A percentile compares a stretch with the other conserved stretches of the same genome.
Evolutionary conservation across 345 rosid species (phyloP).

Genomic region (Rubroshorea leprosula): DNA sequence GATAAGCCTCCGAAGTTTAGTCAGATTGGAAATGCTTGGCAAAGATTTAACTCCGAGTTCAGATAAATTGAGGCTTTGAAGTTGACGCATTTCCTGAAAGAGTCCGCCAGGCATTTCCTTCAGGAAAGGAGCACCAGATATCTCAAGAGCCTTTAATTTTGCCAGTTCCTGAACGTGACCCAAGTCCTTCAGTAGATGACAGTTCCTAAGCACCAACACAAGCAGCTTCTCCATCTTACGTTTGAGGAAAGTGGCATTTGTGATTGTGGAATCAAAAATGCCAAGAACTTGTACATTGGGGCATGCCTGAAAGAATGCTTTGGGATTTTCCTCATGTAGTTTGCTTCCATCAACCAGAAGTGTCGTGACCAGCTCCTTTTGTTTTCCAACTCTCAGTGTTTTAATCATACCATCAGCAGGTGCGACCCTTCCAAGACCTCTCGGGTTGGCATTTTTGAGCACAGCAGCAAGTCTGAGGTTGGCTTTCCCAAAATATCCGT

Average conservation of each 20-base stretch:
- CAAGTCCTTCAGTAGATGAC: slow-evolving; percentile 22
- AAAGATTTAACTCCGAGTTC: slow-evolving; percentile 25
- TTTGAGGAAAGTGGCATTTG: slow-evolving; percentile 17
- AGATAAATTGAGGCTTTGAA: slow-evolving; percentile 53
- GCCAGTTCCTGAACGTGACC: slow-evolving; percentile 19
- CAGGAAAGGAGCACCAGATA: slow-evolving; percentile 44
- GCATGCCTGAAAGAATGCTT: slow-evolving; percentile 19
- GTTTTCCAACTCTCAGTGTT: slow-evolving; percentile 27
- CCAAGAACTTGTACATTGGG: slow-evolving; percentile 34
- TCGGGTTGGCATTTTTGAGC: slow-evolving; percentile 12
- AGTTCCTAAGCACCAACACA: slow-evolving; percentile 49
- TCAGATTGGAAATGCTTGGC: slow-evolving; percentile 25
- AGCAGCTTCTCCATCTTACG: slow-evolving; percentile 21
- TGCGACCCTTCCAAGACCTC: slow-evolving; percentile 35
- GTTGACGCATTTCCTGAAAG: slow-evolving; percentile 19
- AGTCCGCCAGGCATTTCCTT: slow-evolving; percentile 20
- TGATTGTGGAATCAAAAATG: slow-evolving; percentile 27
- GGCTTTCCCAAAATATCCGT: slow-evolving; percentile 27
- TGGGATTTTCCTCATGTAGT: slow-evolving; percentile 18
- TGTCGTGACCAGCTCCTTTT: slow-evolving; percentile 23
- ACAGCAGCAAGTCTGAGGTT: slow-evolving; percentile 31
- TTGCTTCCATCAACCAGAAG: slow-evolving; percentile 38
- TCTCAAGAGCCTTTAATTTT: slow-evolving; percentile 40
- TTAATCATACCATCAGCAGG: slow-evolving; percentile 40
- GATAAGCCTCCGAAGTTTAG: slow-evolving; percentile 36